Evolutionary conservation across 495 filamentous ascomycete genomes (phyloP).

Genomic region (Penicillium nucicola): DNA sequence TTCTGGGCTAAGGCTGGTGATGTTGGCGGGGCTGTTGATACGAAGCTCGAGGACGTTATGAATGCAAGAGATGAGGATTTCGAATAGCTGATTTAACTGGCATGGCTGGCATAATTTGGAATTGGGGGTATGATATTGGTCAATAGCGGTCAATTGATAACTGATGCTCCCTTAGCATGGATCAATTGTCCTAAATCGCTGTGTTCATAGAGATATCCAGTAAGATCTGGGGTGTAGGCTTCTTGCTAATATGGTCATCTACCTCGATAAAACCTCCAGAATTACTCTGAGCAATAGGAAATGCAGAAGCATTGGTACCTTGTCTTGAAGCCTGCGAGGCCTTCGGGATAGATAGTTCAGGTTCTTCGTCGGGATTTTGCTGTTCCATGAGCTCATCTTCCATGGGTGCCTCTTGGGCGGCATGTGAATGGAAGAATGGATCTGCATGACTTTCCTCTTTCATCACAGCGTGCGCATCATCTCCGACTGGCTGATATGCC

Average conservation of each 20-base stretch:
- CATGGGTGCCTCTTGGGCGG: too few species aligned
- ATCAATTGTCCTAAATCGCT: background rate
- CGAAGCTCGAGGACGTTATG: conserved; percentile 50
- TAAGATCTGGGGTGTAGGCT: background rate
- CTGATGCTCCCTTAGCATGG: background rate
- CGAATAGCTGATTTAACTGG: conserved; percentile 7
- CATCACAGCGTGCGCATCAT: too few species aligned
- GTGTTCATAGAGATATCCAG: background rate
- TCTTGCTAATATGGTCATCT: background rate
- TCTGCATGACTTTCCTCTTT: too few species aligned
- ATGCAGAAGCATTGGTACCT: background rate
- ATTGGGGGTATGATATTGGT: background rate
- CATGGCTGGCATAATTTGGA: too few species aligned
- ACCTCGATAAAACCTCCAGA: background rate
- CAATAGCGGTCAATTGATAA: background rate
- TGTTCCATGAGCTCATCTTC: background rate
- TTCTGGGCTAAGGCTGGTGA: conserved; percentile 86
- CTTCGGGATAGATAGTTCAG: background rate
- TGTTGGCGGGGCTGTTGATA: conserved; percentile 56
- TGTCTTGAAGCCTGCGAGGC: background rate
- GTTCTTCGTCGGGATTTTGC: background rate
- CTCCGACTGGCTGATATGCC: too few species aligned
- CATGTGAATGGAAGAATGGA: too few species aligned
- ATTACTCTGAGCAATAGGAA: background rate
- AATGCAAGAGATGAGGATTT: conserved; percentile 39